Percentiles rank a stretch among this genome's conserved stretches.
phyloP scores from a whole-genome alignment of 768 basidiomycete species.

The Vishniacozyma victoriae region DNA sequence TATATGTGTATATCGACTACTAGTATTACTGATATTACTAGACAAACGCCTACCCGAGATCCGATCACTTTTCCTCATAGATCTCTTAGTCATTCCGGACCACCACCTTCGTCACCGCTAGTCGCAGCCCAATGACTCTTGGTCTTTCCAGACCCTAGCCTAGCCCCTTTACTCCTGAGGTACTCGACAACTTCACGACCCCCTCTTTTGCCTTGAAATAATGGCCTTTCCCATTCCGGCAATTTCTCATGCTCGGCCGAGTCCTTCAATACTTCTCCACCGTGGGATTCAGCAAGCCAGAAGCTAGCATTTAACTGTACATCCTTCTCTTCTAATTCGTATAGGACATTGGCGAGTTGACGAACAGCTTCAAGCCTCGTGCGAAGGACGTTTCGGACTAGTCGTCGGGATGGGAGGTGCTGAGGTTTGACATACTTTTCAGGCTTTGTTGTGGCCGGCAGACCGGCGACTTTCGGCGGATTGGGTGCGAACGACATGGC shows the following conservation, averaged over 20 bases:
- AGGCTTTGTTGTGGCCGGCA: constrained; percentile 19
- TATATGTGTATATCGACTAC: no score
- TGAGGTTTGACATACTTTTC: constrained; percentile 25
- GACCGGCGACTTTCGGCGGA: constrained; percentile 32
- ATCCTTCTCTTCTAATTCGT: constrained; percentile 52
- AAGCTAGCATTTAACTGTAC: constrained; percentile 49
- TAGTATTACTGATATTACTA: no score
- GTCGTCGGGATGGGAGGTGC: constrained; percentile 66
- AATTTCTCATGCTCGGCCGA: constrained; percentile 47
- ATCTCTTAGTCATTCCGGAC: no score
- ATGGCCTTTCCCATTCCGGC: constrained; percentile 43
- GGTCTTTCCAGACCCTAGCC: constrained; percentile 54
- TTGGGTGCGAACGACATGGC: constrained; percentile 22
- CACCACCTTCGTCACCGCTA: constrained; percentile 30
- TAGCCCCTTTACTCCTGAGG: constrained; percentile 65
- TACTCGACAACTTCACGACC: constrained; percentile 69
- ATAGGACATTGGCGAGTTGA: constrained; percentile 66
- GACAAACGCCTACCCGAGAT: no score
- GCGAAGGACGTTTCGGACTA: constrained; percentile 82
- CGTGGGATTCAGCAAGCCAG: constrained; percentile 38
- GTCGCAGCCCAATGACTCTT: constrained; percentile 64
- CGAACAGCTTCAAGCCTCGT: constrained; percentile 77
- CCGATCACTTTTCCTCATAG: no score
- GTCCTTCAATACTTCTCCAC: constrained; percentile 26
- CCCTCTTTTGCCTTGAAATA: constrained; percentile 50